phyloP scores from a whole-genome alignment of 495 filamentous ascomycete species.

The Daldinia concentrica region DNA sequence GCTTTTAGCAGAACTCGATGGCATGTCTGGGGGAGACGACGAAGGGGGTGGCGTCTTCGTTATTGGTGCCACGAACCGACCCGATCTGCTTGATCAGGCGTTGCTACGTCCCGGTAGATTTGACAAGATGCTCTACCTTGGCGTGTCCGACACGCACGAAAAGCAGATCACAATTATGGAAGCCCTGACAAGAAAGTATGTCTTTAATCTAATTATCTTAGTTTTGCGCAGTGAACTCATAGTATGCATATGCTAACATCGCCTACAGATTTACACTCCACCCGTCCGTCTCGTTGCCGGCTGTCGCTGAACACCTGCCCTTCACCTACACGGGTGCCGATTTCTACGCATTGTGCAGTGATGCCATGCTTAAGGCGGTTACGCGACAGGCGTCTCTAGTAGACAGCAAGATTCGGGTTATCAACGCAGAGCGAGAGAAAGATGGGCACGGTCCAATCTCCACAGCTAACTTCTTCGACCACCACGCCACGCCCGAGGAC shows the following conservation, averaged over 20 bases:
- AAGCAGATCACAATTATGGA: conserved; percentile 96
- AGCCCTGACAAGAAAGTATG: conserved; percentile 90
- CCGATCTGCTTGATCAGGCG: conserved; percentile 91
- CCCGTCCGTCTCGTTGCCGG: conserved; percentile 74
- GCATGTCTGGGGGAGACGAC: conserved; percentile 93
- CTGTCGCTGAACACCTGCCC: conserved; percentile 80
- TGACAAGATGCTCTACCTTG: conserved; percentile 98
- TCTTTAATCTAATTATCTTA: conserved; percentile 24
- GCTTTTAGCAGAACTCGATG: conserved; percentile 92
- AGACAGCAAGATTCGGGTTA: conserved; percentile 79
- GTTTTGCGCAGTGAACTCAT: neutral
- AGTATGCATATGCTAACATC: conserved; percentile 21
- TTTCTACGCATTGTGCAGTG: conserved; percentile 94
- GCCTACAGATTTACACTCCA: conserved; percentile 76
- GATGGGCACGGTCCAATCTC: conserved; percentile 59
- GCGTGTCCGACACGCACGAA: conserved; percentile 94
- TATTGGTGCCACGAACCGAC: conserved; percentile 94
- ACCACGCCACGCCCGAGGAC: conserved; percentile 83
- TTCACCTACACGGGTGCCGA: conserved; percentile 98
- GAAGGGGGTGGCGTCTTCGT: conserved; percentile 90
- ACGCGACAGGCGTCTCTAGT: conserved; percentile 87
- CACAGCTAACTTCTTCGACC: conserved; percentile 95
- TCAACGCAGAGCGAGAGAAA: conserved; percentile 60
- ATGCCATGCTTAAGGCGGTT: conserved; percentile 98
- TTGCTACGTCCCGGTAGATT: conserved; percentile 91